phyloP scores from a whole-genome alignment of 2,329 filamentous ascomycete species.

The Pyrenochaeta sp. region DNA sequence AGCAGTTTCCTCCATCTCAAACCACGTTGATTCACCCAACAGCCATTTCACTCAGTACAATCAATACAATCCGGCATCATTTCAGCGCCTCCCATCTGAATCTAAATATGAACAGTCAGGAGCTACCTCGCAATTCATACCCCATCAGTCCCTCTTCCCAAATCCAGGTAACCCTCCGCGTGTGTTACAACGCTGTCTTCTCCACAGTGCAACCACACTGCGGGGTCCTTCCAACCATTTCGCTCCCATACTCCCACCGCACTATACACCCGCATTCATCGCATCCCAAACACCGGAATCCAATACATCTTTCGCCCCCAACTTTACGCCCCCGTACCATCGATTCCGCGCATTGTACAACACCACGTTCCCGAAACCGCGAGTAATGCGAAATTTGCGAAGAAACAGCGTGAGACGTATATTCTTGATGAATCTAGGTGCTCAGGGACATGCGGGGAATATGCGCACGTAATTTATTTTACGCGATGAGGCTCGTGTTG shows the following conservation, averaged over 20 bases:
- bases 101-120: neutral
- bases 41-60: too few species aligned
- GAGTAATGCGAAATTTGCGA: neutral
- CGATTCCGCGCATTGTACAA: neutral
- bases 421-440: neutral
- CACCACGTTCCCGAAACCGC: neutral
- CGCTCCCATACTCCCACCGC: conserved; percentile 7
- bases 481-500: neutral
- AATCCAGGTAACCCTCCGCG: neutral
- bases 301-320: neutral
- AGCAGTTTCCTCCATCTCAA: too few species aligned
- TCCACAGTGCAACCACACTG: neutral
- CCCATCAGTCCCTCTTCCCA: neutral
- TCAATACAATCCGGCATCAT: too few species aligned
- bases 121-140: neutral
- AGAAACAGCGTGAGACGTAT: neutral
- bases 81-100: too few species aligned
- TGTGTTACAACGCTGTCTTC: neutral
- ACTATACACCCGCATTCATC: conserved; percentile 9
- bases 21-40: too few species aligned
- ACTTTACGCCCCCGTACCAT: neutral
- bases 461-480: neutral
- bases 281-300: conserved; percentile 1
- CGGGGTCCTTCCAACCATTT: neutral
- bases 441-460: neutral